These are phyloP conservation scores for Verticillium alfalfae DNA, from an alignment of 2,329 filamentous ascomycete species.

Conservation along the genomic window DNA sequence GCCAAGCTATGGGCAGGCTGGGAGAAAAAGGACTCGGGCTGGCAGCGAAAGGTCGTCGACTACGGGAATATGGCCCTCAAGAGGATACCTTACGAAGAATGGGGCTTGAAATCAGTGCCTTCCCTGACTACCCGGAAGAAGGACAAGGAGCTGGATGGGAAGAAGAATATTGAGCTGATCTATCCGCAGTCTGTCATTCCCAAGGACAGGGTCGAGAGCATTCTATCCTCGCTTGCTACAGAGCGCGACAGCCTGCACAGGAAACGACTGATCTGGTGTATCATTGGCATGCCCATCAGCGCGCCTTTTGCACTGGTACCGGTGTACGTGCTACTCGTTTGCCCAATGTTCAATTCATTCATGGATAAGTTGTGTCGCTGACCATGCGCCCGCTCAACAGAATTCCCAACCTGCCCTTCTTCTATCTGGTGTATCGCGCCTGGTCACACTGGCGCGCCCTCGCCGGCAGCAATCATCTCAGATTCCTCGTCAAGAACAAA, in stretches of 20 bases:
- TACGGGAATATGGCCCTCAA: constrained; percentile 84
- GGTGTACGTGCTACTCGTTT: constrained; percentile 54
- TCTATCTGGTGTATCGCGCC: constrained; percentile 86
- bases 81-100: constrained; percentile 93
- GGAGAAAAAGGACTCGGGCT: constrained; percentile 78
- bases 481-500: constrained; percentile 72
- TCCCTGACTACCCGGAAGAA: constrained; percentile 65
- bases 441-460: constrained; percentile 91
- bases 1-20: constrained; percentile 76
- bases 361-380: background rate
- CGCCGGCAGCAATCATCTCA: constrained; percentile 75
- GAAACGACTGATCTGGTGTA: constrained; percentile 72
- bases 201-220: constrained; percentile 52
- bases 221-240: constrained; percentile 68
- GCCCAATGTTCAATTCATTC: background rate
- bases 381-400: constrained; percentile 34
- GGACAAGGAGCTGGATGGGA: constrained; percentile 56
- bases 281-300: constrained; percentile 76
- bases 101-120: constrained; percentile 92
- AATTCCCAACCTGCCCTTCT: constrained; percentile 91
- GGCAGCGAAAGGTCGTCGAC: constrained; percentile 81
- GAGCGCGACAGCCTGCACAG: constrained; percentile 77
- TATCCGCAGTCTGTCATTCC: constrained; percentile 71
- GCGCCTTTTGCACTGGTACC: constrained; percentile 80
- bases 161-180: constrained; percentile 64